Evolutionary conservation across 371 early-diverging fungal species (phyloP).

Genomic region (Apophysomyces ossiformis): DNA sequence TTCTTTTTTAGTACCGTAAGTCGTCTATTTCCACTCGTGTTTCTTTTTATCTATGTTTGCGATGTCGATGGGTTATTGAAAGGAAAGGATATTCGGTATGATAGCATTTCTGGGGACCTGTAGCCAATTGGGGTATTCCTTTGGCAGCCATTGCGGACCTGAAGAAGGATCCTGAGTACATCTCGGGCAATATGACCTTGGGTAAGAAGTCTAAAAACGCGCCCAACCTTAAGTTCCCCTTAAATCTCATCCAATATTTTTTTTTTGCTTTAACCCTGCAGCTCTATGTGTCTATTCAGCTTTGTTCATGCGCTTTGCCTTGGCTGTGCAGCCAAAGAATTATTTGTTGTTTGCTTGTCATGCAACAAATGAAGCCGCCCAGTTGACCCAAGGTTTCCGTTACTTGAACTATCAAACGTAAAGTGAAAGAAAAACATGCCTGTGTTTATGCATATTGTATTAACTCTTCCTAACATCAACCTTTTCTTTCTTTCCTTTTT

Average conservation of each 20-base stretch:
- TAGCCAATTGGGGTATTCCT: slow-evolving; percentile 97
- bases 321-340: slow-evolving; percentile 89
- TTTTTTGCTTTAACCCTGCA: background rate
- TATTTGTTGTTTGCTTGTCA: slow-evolving; percentile 91
- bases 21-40: background rate
- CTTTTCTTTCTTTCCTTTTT: background rate
- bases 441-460: too few species aligned
- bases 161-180: slow-evolving; percentile 87
- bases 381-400: slow-evolving; percentile 82
- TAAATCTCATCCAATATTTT: background rate
- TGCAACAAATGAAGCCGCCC: slow-evolving; percentile 84
- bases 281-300: slow-evolving; percentile 82
- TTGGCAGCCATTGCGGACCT: slow-evolving; percentile 92
- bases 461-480: background rate
- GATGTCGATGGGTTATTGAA: too few species aligned
- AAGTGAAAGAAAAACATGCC: background rate
- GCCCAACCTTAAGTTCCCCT: background rate
- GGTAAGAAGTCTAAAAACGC: slow-evolving; percentile 42
- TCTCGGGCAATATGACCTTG: slow-evolving; percentile 91
- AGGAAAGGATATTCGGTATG: too few species aligned
- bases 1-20: slow-evolving; percentile 36
- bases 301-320: slow-evolving; percentile 94
- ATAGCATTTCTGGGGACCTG: slow-evolving; percentile 88
- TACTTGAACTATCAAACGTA: slow-evolving; percentile 73
- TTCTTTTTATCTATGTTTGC: too few species aligned